A percentile compares a stretch with the other conserved stretches of the same genome.
Conservation (phyloP, 1,284 basidiomycete species). For the Fomes fomentarius region DNA sequence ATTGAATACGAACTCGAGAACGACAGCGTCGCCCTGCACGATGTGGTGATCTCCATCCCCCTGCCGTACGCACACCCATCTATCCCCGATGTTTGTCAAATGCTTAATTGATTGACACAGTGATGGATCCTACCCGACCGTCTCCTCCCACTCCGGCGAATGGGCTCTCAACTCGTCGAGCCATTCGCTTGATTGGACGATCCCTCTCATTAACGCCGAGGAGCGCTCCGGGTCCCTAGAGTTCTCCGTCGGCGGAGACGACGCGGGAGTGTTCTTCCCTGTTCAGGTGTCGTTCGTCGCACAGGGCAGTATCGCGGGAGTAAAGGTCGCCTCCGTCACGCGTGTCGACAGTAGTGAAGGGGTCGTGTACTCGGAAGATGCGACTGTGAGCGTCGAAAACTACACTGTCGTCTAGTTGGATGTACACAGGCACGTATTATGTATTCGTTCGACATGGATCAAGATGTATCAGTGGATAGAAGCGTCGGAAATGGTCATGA, state of each 20-base stretch:
- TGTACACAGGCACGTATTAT: constrained; percentile 18
- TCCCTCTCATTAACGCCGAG: constrained; percentile 61
- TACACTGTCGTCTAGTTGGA: constrained; percentile 47
- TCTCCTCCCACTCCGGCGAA: constrained; percentile 77
- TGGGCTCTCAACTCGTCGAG: constrained; percentile 82
- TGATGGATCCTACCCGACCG: constrained; percentile 83
- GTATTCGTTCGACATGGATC: constrained; percentile 19
- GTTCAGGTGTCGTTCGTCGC: constrained; percentile 85
- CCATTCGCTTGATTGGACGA: constrained; percentile 86
- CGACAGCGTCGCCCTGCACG: constrained; percentile 76
- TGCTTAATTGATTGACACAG: constrained; percentile 40
- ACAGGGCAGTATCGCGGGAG: constrained; percentile 76
- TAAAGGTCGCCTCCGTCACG: constrained; percentile 62
- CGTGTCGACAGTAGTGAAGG: constrained; percentile 63
- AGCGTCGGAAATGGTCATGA: background rate
- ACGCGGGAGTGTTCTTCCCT: constrained; percentile 90
- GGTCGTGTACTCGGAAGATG: constrained; percentile 79
- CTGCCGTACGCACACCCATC: constrained; percentile 68
- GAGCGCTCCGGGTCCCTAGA: constrained; percentile 82
- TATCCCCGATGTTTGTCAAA: background rate
- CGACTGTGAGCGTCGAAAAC: constrained; percentile 71
- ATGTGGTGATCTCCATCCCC: constrained; percentile 90
- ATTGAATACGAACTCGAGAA: constrained; percentile 98
- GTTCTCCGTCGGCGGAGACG: constrained; percentile 86
- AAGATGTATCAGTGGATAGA: constrained; percentile 23